phyloP scores from a whole-genome alignment of 2,329 filamentous ascomycete genomes.

The Aspergillus phoenicis region DNA sequence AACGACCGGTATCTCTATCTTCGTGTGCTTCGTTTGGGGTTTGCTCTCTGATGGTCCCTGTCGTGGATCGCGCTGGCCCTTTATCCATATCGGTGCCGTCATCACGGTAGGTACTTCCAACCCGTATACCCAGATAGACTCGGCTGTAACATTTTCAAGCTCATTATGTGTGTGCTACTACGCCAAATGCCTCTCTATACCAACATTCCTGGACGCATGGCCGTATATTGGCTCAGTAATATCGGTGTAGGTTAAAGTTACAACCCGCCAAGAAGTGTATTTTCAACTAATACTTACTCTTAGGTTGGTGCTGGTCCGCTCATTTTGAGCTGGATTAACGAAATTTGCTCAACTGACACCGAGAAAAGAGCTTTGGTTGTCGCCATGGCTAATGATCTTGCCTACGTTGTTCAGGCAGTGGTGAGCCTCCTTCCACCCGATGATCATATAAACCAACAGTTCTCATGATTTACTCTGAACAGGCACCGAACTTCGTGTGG shows the following conservation, averaged over 20 bases:
- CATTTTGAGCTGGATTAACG: conserved; percentile 43
- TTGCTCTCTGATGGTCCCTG: conserved; percentile 42
- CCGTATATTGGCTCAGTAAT: conserved; percentile 44
- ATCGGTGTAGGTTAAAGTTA: conserved; percentile 32
- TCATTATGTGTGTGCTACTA: conserved; percentile 37
- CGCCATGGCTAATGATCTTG: conserved; percentile 36
- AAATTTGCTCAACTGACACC: conserved; percentile 35
- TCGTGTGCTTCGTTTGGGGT: conserved; percentile 39
- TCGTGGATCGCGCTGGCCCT: conserved; percentile 41
- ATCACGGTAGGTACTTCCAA: conserved; percentile 31
- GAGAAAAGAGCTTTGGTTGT: conserved; percentile 38
- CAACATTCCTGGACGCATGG: conserved; percentile 39
- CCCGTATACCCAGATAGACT: background rate
- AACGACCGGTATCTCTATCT: conserved; percentile 40
- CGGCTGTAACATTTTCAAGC: conserved; percentile 17
- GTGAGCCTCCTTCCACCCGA: conserved; percentile 14
- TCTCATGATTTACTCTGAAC: too few relatives aligned
- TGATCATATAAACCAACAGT: too few relatives aligned
- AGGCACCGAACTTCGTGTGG: conserved; percentile 47
- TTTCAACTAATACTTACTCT: background rate
- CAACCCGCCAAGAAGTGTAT: background rate
- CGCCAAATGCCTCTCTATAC: conserved; percentile 42
- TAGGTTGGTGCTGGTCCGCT: conserved; percentile 41
- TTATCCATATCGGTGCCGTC: conserved; percentile 42
- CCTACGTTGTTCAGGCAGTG: conserved; percentile 39